Base-by-base conservation (phyloP, 2,329 filamentous ascomycete species). In the Chaetothyriales sp. region DNA sequence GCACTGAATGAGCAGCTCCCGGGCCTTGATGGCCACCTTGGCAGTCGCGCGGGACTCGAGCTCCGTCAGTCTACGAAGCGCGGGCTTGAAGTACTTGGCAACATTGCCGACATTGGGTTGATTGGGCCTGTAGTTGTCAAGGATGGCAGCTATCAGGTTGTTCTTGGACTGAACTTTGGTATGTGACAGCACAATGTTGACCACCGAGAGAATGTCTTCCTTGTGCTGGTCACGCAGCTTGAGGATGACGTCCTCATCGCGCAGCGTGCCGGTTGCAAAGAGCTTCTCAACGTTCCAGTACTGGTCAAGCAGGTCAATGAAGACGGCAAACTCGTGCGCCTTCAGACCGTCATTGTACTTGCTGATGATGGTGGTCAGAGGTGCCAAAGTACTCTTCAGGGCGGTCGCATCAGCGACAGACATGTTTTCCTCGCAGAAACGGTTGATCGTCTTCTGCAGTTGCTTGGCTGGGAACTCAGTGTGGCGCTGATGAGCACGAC, bases 1-100 rank as follows among this genome's bases (percentile, higher is more conserved):
- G 65, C 88, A 95, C 70, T 96, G 92, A 57, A 98, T 98, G 62
- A 98, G 82, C 48, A 96, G 83, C 72, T 98, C 92, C 65, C 92
- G 85, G 45, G 92, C 90, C 76, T 98, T 98, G 59, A 98, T 78
- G 0, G 90, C 87, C 43, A 98, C 90, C 80, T 96, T 98, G 58
- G 90, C 86, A 9, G 90, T 92, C 64, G 73, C 80, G 71, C 71
- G 85, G 9, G 83, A 88, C 69, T 94, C 87, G 12, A 98, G 79
- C 66, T 98, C 92, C 0, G 92, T 89, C 59, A 98, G 76, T 68
- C 84, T 84, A 64, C 84, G 84, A 22, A 98, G 78, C 18, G 84
- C 77, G 2, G 83, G 79, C 60, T 88, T 84, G 68, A 98, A 82
- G 68, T 89, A 80, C 68, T 93, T 95, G 66, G 78, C 83, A 51